Base-by-base conservation (phyloP, 1,284 basidiomycete genomes). In the Paramarasmius palmivorus region DNA sequence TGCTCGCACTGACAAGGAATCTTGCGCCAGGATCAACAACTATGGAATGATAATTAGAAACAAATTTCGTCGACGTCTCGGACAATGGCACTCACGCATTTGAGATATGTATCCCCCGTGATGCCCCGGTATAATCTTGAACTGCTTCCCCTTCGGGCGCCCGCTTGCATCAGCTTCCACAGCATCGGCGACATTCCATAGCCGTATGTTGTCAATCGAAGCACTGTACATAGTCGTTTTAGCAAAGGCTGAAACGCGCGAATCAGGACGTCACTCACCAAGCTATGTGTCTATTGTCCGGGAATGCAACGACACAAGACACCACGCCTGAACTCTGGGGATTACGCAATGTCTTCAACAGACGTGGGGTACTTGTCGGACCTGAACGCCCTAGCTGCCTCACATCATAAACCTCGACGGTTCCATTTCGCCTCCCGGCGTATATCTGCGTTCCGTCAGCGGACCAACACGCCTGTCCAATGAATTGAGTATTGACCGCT, bases 111-210 rank as follows among this genome's bases (percentile, higher is more conserved):
- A 91, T 1, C 94, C 95, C 26, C 95, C 95, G 71, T 98, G 93
- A 72, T 98, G 95, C 0, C 96, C 96, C 4, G 95, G 91, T 36
- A 99, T 92, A 58, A 98, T 97, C 71, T 94, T 94, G 79, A 98
- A 98, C 59, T 90, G 90, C 17, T 88, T 86, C 7, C 86, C 81
- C 66, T 78, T 84, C 52, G 74, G 72, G 63, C 78, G 82, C 37
- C 79, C 78, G 50, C 64, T 77, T 7, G 75, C 76, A 63, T 90
- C 88, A 7, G 77, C 71, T 63, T 92, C 85, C 49, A 81, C 82
- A 40, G 84, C 82, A 60, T 93, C 90, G 19, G 84, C 81, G 26
- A 90, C 91, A 64, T 98, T 94, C 95, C 95, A 99, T 40, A 99
- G 69, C 25, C 97, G 81, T 54, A 99, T 83, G 65, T 98, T 98